phyloP scores from a whole-genome alignment of 768 basidiomycete genomes.

The Pleurotus djamor region DNA sequence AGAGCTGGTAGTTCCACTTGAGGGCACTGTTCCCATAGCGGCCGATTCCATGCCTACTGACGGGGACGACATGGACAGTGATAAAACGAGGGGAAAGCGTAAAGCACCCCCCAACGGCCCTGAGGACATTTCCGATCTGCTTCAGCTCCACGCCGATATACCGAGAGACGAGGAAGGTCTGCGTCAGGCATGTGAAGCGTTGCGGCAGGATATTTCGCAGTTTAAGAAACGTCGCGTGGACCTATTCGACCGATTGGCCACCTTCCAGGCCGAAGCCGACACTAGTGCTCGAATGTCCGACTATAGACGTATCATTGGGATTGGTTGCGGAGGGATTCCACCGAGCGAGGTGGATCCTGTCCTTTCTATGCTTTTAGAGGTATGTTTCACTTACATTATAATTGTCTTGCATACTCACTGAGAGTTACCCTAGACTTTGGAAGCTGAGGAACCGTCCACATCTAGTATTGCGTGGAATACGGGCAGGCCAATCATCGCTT shows the following conservation, averaged over 20 bases:
- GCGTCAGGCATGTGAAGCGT: slow-evolving; percentile 50
- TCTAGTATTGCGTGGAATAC: slow-evolving; percentile 49
- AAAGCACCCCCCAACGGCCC: slow-evolving; percentile 37
- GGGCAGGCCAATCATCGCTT: slow-evolving; percentile 27
- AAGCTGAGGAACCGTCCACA: slow-evolving; percentile 77
- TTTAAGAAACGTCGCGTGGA: slow-evolving; percentile 67
- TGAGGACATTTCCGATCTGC: slow-evolving; percentile 67
- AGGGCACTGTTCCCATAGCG: slow-evolving; percentile 40
- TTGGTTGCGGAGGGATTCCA: slow-evolving; percentile 85
- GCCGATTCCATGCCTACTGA: slow-evolving; percentile 39
- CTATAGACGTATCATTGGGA: slow-evolving; percentile 85
- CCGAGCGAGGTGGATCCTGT: slow-evolving; percentile 88
- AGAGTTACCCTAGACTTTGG: slow-evolving; percentile 56
- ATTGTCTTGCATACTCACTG: neutral
- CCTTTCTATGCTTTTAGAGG: slow-evolving; percentile 83
- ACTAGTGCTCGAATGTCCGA: slow-evolving; percentile 88
- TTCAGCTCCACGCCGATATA: slow-evolving; percentile 52
- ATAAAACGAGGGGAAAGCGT: slow-evolving; percentile 54
- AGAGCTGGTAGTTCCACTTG: slow-evolving; percentile 34
- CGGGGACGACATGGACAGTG: slow-evolving; percentile 26
- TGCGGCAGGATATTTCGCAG: slow-evolving; percentile 64
- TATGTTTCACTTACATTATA: slow-evolving; percentile 25
- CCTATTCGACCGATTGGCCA: slow-evolving; percentile 74
- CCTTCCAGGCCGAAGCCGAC: slow-evolving; percentile 86
- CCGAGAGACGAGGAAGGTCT: slow-evolving; percentile 57